phyloP scores from a whole-genome alignment of 2,329 filamentous ascomycete genomes.

The Aspergillus udagawae region DNA sequence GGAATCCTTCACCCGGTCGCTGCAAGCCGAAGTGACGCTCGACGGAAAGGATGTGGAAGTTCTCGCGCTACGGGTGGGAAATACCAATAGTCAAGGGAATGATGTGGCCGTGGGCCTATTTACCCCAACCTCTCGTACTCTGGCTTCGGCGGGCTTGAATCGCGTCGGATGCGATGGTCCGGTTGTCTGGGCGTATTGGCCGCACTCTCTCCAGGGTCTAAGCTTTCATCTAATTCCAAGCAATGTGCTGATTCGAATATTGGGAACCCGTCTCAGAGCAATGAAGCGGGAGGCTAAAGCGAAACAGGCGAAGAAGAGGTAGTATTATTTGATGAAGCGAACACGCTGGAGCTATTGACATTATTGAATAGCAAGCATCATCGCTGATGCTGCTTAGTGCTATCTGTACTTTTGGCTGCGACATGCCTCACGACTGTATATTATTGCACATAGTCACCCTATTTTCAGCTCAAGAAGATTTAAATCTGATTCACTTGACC shows the following conservation, averaged over 20 bases:
- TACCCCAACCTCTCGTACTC: slow-evolving; percentile 22
- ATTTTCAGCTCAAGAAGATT: neutral
- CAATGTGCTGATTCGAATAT: neutral
- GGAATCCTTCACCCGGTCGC: slow-evolving; percentile 35
- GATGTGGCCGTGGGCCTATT: slow-evolving; percentile 21
- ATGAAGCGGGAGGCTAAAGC: neutral
- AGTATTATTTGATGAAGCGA: neutral
- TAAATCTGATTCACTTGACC: neutral
- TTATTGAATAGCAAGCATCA: neutral
- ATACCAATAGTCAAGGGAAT: slow-evolving; percentile 26
- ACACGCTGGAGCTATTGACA: neutral
- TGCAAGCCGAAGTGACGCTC: slow-evolving; percentile 43
- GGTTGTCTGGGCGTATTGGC: slow-evolving; percentile 29
- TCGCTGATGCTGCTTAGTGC: neutral
- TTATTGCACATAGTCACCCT: neutral
- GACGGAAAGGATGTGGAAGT: slow-evolving; percentile 39
- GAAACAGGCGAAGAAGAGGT: slow-evolving; percentile 2
- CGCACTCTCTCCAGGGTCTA: slow-evolving; percentile 26
- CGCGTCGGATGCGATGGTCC: slow-evolving; percentile 33
- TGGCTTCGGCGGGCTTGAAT: slow-evolving; percentile 31
- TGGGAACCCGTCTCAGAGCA: neutral
- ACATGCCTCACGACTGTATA: neutral
- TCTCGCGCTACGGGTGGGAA: slow-evolving; percentile 33
- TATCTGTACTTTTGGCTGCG: neutral
- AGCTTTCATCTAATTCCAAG: slow-evolving; percentile 1